phyloP scores from a whole-genome alignment of 75 land plant species.

The Azolla pinnata region DNA sequence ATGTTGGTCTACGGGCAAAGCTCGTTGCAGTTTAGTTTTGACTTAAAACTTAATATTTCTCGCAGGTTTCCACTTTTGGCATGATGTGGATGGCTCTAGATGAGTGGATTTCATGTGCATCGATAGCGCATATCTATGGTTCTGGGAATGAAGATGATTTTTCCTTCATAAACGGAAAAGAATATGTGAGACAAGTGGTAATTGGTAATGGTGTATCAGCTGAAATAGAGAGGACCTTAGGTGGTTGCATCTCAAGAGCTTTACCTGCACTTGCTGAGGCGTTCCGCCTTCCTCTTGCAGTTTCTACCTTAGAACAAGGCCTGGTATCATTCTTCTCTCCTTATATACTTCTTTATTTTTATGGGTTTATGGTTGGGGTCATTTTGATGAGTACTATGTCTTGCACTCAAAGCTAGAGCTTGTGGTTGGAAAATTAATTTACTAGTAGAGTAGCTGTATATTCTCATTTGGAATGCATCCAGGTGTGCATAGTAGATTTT shows the following conservation, averaged over 20 bases:
- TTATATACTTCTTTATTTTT: background rate
- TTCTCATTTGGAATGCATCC: too few species aligned
- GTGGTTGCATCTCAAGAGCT: constrained; percentile 56
- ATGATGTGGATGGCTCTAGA: constrained; percentile 77
- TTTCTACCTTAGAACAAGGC: constrained; percentile 54
- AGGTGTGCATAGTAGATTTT: too few species aligned
- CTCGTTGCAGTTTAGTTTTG: background rate
- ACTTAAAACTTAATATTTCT: background rate
- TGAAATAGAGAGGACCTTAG: constrained; percentile 67
- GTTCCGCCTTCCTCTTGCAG: constrained; percentile 45
- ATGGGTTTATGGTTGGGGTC: background rate
- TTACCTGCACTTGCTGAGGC: constrained; percentile 51
- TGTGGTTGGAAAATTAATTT: too few species aligned
- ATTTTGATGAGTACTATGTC: too few species aligned
- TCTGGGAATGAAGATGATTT: constrained; percentile 42
- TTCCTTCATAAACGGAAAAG: constrained; percentile 56
- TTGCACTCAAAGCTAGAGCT: too few species aligned
- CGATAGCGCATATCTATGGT: constrained; percentile 79
- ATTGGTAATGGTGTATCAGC: constrained; percentile 49
- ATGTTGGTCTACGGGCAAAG: too few species aligned
- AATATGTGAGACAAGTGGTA: constrained; percentile 48
- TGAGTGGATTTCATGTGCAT: constrained; percentile 63
- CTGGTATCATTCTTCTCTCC: constrained; percentile 33
- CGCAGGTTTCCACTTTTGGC: constrained; percentile 72
- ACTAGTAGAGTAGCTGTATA: too few species aligned